Base-by-base conservation (phyloP, 2,329 filamentous ascomycete genomes). In the Fusarium euwallaceae region DNA sequence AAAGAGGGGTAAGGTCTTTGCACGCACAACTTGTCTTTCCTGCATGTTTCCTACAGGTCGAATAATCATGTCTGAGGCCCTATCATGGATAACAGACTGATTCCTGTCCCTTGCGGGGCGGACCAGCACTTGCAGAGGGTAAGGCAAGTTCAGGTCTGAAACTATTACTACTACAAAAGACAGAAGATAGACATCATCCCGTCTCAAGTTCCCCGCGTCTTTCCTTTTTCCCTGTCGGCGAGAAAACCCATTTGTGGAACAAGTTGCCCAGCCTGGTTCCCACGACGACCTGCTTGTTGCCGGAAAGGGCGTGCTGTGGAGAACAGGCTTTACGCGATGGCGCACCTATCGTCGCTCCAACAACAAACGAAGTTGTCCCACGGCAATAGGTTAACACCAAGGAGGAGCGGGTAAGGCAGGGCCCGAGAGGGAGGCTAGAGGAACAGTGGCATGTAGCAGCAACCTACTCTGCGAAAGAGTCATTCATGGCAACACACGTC, bases 391-490 rank as follows among this genome's bases (percentile, higher is more conserved):
- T 66, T 73, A 73, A 59, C 53, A 36, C 39, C 32, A 74, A 64
- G 71, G 71, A 32, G 72, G 68, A 74, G 68, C 68, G 72, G 71
- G 71, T 69, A 69, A 43, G 68, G 48, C 65, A 75, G 45, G 69
- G 61, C 68, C 72, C 58, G 61, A 72, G 29, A 32, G 24, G 55
- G 62, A 43, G 66, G 34, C 55, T 64, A 73, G 53, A 27, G 45
- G 8, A 11, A 16, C 17, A 53, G 10, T 53, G 27, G 27, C 12
- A 32, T 53, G 27, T 53, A 53, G 9, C 27, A 53, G 48, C 51
- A 66, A 67, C 34, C 41, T 37, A 32, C 45, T 34, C 36, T 41
- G 32, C 53, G 32, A 32, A 63, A 51, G 61, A 53, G 48, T 53
- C 48, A 53, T 53, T 53, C 48, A 53, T 32, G 27, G 48, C 48